Evolutionary conservation across 352 stramenopile genomes (phyloP).

Genomic region (Phytophthora sp.): DNA sequence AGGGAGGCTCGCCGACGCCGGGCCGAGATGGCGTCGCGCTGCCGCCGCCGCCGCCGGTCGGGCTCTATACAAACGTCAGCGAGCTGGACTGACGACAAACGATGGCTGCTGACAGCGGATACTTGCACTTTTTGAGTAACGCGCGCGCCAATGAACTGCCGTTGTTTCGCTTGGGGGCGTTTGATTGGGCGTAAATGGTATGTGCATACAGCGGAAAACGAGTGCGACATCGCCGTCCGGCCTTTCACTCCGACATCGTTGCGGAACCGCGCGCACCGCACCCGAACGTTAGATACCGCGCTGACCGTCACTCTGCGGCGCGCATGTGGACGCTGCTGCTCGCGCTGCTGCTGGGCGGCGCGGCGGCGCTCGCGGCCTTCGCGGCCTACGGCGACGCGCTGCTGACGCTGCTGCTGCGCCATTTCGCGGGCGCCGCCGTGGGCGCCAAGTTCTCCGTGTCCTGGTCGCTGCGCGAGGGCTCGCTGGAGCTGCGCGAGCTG

Average conservation of each 20-base stretch:
- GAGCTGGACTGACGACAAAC: conserved; percentile 47
- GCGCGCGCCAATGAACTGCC: neutral
- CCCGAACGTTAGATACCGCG: neutral
- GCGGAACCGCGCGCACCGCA: neutral
- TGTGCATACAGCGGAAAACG: too few relatives aligned
- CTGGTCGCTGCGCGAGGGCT: conserved; percentile 70
- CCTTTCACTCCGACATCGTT: too few relatives aligned
- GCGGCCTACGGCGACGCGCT: conserved; percentile 59
- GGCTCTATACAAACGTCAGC: conserved; percentile 42
- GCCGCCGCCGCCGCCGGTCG: neutral
- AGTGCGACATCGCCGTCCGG: neutral
- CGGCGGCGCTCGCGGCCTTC: conserved; percentile 37
- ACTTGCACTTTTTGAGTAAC: neutral
- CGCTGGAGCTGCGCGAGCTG: conserved; percentile 67
- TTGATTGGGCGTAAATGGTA: conserved; percentile 26
- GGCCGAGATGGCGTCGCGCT: neutral
- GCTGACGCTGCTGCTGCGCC: conserved; percentile 59
- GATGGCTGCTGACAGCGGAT: conserved; percentile 7
- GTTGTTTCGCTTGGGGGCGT: neutral
- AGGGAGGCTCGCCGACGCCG: too few relatives aligned
- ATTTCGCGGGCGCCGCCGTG: conserved; percentile 50
- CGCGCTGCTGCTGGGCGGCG: conserved; percentile 37
- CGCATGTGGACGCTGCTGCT: conserved; percentile 49
- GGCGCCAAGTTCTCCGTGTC: conserved; percentile 59
- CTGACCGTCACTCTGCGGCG: conserved; percentile 1